phyloP scores from a whole-genome alignment of 2,329 filamentous ascomycete genomes.

The Cytospora leucostoma region DNA sequence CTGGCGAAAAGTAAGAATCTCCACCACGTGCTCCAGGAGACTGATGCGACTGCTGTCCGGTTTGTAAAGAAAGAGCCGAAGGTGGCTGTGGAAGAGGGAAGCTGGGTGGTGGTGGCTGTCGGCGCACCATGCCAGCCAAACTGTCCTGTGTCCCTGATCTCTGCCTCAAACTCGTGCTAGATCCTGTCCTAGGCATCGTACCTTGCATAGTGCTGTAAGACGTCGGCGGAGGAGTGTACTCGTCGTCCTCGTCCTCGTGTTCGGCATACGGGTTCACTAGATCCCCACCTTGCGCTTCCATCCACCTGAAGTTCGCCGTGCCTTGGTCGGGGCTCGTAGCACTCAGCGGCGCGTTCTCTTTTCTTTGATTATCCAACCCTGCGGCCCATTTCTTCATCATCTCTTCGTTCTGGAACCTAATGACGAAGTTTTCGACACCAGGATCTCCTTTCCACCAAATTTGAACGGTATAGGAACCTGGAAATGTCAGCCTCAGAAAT shows the following conservation, averaged over 20 bases:
- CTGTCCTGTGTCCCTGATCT: conserved; percentile 77
- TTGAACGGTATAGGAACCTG: conserved; percentile 90
- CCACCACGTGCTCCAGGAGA: conserved; percentile 64
- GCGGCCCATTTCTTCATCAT: conserved; percentile 89
- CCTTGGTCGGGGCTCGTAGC: conserved; percentile 48
- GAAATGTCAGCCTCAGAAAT: conserved; percentile 35
- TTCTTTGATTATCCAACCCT: conserved; percentile 76
- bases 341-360: conserved; percentile 56
- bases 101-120: conserved; percentile 66
- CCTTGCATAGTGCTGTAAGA: conserved; percentile 38
- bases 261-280: conserved; percentile 82
- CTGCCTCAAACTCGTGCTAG: conserved; percentile 72
- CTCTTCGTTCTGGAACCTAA: conserved; percentile 90
- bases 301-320: conserved; percentile 78
- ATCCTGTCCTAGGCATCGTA: conserved; percentile 65
- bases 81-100: conserved; percentile 64
- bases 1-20: conserved; percentile 95
- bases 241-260: conserved; percentile 64
- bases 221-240: conserved; percentile 35
- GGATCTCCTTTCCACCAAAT: conserved; percentile 99
- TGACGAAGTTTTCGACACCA: conserved; percentile 93
- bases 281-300: conserved; percentile 64
- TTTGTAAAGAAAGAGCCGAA: conserved; percentile 69
- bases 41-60: conserved; percentile 44
- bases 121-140: conserved; percentile 56